Base-by-base conservation (phyloP, 805 yeast species). In the Zygotorulaspora chibaensis region DNA sequence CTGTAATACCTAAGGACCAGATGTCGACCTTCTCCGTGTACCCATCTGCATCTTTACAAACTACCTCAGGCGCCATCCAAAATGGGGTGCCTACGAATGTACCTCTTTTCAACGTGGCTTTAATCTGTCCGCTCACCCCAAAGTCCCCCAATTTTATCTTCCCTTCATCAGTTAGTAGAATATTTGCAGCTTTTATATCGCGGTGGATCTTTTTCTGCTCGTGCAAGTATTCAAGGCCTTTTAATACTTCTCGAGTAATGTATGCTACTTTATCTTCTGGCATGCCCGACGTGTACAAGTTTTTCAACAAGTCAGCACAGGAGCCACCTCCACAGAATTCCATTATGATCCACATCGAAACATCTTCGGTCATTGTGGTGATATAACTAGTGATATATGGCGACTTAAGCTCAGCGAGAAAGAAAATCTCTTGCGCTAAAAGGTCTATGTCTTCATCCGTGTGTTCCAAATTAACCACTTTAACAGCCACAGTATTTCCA, bases 51-150 rank as follows among this genome's bases (percentile, higher is more conserved):
- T 54, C 56, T 36, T 54, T 51, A 15, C 72, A 63, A 36, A 93
- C 84, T n/a, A 91, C 85, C 63, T 93, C 99, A 0, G 99, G 99
- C 0, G 99, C 99, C 98, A 91, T 90, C 97, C 97, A 90, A 65
- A 80, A 87, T 11, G 97, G 96, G 0, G 97, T 89, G 1, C 98
- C 98, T 42, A 89, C 96, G 72, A 90, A 83, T 0, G 96, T 87
- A 52, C 83, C 76, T 49, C 80, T 72, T 46, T 79, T 67, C 54
- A 77, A 73, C 42, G 81, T 82, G 2, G 96, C 61, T 16, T 83
- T 76, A 23, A 90, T 72, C 63, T 88, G 93, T 0, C 93, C 93
- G 56, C 91, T 80, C 3, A 90, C 96, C 1, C 98, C 98, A 70
- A 90, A 90, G 67, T 91, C 98, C 0, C 89, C 96, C 27, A 90